Conservation (phyloP, 148 eudicot genomes). For the Polygonum aviculare region DNA sequence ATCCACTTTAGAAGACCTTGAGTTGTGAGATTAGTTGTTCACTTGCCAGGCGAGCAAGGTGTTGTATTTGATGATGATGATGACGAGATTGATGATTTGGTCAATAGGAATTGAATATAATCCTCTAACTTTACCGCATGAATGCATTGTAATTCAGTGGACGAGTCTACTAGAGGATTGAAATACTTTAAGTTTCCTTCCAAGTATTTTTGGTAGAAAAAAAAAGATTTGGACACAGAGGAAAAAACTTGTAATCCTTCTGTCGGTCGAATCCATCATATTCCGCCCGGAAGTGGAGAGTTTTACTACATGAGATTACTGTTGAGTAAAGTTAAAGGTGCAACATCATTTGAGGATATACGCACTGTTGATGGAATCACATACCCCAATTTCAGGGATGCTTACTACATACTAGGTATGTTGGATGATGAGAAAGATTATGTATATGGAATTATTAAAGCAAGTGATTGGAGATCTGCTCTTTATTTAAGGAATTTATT, state of each 20-base stretch:
- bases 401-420: background rate
- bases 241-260: background rate
- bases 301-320: background rate
- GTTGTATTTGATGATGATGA: background rate
- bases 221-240: too few species aligned
- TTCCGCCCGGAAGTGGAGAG: background rate
- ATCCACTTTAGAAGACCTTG: background rate
- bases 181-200: too few species aligned
- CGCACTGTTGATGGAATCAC: background rate
- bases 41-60: background rate
- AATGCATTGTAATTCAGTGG: too few species aligned
- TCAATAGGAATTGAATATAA: too few species aligned
- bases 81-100: too few species aligned
- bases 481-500: conserved; percentile 4
- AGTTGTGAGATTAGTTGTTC: background rate
- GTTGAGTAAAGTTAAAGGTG: background rate
- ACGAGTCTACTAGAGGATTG: background rate
- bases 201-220: too few species aligned
- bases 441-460: conserved; percentile 6
- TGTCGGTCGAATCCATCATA: background rate
- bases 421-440: conserved; percentile 18
- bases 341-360: background rate
- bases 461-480: conserved; percentile 3
- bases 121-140: too few species aligned
- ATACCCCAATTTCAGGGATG: background rate